Percentiles rank a stretch among this genome's conserved stretches.
Evolutionary conservation across 495 filamentous ascomycete genomes (phyloP).

Genomic region (Xylaria sp.): DNA sequence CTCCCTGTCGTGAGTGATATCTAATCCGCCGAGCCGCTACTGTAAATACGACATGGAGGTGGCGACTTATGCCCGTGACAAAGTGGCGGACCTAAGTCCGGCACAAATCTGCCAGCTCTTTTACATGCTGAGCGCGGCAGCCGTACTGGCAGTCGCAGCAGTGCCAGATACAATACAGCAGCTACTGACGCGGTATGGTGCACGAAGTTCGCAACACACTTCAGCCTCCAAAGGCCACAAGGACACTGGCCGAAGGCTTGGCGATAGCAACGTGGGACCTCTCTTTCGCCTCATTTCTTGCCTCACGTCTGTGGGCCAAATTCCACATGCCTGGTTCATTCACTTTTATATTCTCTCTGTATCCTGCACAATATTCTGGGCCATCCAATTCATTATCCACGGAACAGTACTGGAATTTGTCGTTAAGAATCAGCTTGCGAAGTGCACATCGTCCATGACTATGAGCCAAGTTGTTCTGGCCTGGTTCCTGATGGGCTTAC

Average conservation of each 20-base stretch:
- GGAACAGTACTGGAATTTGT: slow-evolving; percentile 60
- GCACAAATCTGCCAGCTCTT: slow-evolving; percentile 55
- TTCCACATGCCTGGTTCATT: slow-evolving; percentile 87
- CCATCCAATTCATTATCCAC: slow-evolving; percentile 63
- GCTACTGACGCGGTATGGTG: slow-evolving; percentile 59
- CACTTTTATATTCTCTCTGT: slow-evolving; percentile 85
- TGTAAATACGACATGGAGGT: slow-evolving; percentile 24
- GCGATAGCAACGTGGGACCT: not conserved
- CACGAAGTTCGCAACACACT: slow-evolving; percentile 37
- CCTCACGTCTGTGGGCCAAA: slow-evolving; percentile 52
- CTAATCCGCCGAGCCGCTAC: not conserved
- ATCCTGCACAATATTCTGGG: slow-evolving; percentile 78
- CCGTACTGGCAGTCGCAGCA: slow-evolving; percentile 46
- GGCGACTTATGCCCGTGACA: slow-evolving; percentile 18
- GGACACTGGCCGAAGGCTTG: not conserved
- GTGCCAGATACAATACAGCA: slow-evolving; percentile 47
- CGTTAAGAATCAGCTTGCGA: slow-evolving; percentile 31
- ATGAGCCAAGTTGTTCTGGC: slow-evolving; percentile 69
- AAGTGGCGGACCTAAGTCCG: slow-evolving; percentile 36
- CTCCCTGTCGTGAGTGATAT: not conserved
- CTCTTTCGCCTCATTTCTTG: slow-evolving; percentile 40
- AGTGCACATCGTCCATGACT: slow-evolving; percentile 60
- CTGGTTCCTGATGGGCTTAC: slow-evolving; percentile 74
- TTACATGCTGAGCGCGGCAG: slow-evolving; percentile 50
- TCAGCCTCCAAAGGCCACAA: not conserved